Percentiles rank a stretch among this genome's conserved stretches.
Conservation (phyloP, 1,284 basidiomycete species). For the Coniophora puteana region DNA sequence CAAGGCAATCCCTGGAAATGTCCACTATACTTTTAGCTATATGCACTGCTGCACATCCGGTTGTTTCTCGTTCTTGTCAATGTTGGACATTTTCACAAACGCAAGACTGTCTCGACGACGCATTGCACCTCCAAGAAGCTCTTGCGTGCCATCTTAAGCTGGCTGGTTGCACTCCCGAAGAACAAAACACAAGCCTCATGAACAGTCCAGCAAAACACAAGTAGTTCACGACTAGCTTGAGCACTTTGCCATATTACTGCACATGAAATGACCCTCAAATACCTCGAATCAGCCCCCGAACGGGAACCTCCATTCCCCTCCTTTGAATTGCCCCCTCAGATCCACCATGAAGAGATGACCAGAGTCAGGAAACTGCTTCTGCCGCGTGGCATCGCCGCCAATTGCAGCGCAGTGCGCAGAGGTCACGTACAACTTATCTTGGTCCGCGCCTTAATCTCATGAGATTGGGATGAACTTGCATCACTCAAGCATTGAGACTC, state of each 20-base stretch:
- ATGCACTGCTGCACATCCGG: background rate
- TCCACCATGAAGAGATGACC: conserved; percentile 63
- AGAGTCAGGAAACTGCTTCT: conserved; percentile 55
- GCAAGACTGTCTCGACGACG: background rate
- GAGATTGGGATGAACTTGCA: conserved; percentile 2
- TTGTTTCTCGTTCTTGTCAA: background rate
- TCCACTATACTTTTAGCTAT: background rate
- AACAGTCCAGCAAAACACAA: background rate
- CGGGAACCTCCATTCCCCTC: conserved; percentile 35
- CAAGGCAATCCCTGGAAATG: too few species aligned
- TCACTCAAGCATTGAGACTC: conserved; percentile 3
- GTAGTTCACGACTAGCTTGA: too few species aligned
- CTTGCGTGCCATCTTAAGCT: conserved; percentile 4
- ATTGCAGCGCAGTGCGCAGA: conserved; percentile 60
- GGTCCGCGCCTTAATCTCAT: conserved; percentile 55
- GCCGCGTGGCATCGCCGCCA: conserved; percentile 46
- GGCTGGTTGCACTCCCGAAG: conserved; percentile 16
- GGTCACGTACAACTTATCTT: conserved; percentile 63
- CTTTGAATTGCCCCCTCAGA: conserved; percentile 49
- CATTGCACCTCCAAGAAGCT: conserved; percentile 17
- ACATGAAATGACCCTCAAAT: background rate
- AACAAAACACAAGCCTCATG: too few species aligned
- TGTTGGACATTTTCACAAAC: background rate
- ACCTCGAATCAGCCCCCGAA: conserved; percentile 27
- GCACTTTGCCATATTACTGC: too few species aligned